Evolutionary conservation across 495 filamentous ascomycete species (phyloP).

Genomic region (Aspergillus indologenus): DNA sequence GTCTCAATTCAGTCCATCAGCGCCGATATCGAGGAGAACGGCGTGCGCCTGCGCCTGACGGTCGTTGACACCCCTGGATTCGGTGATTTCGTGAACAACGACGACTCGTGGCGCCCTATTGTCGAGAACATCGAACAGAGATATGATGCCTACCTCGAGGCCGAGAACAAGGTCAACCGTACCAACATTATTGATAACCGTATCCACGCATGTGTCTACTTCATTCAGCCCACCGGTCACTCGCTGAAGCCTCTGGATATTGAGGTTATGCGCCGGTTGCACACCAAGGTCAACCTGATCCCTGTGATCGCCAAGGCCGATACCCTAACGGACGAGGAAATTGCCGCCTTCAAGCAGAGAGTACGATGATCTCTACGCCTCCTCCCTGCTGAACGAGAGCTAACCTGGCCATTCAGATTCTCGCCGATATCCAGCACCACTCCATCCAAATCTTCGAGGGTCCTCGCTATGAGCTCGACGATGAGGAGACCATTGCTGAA

Average conservation of each 20-base stretch:
- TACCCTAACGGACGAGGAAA: conserved; percentile 96
- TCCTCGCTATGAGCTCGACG: conserved; percentile 95
- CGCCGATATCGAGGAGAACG: conserved; percentile 98
- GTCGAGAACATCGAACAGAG: conserved; percentile 99
- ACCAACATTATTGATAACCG: conserved; percentile 99
- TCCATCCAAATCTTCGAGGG: conserved; percentile 98
- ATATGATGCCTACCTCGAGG: conserved; percentile 96
- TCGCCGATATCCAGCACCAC: conserved; percentile 94
- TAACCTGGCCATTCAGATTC: conserved; percentile 59
- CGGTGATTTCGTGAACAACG: conserved; percentile 99
- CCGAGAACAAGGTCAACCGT: conserved; percentile 99
- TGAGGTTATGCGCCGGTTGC: conserved; percentile 96
- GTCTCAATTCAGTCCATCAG: conserved; percentile 98
- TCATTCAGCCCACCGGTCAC: conserved; percentile 98
- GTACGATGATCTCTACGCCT: conserved; percentile 51
- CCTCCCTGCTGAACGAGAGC: conserved; percentile 1
- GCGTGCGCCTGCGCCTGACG: conserved; percentile 92
- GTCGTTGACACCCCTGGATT: conserved; percentile 98
- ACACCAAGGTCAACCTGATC: conserved; percentile 99
- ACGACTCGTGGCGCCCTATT: conserved; percentile 98
- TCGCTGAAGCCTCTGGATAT: conserved; percentile 99
- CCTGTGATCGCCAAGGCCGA: conserved; percentile 98
- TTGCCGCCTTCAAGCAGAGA: conserved; percentile 86
- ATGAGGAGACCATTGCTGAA: conserved; percentile 98
- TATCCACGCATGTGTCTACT: conserved; percentile 97